Conservation (phyloP, 192 early-diverging fungal genomes). For the Rhizoclosmatium globosum region DNA sequence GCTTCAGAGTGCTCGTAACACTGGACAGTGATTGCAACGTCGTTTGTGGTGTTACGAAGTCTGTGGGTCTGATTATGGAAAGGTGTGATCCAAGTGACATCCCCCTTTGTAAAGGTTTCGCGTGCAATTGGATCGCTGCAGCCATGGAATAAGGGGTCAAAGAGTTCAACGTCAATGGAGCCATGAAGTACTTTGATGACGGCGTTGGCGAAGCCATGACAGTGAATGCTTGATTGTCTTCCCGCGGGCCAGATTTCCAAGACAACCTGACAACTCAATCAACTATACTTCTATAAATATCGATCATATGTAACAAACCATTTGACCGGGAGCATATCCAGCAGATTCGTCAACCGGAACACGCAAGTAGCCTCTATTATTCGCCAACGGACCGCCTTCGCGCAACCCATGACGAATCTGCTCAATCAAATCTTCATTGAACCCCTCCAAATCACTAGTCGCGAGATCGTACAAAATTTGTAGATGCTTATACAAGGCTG, state of each 20-base stretch:
- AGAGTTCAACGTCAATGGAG: background rate
- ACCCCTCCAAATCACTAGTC: background rate
- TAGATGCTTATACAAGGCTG: background rate
- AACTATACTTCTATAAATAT: too few species aligned
- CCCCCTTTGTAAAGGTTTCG: background rate
- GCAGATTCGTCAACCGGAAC: background rate
- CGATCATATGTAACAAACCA: too few species aligned
- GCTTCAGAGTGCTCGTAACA: background rate
- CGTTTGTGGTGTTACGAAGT: background rate
- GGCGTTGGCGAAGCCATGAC: background rate
- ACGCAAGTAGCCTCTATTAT: background rate
- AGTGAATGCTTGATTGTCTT: background rate
- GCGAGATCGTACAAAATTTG: background rate
- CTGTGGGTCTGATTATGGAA: background rate
- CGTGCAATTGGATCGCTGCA: background rate
- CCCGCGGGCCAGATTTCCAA: background rate
- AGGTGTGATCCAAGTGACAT: background rate
- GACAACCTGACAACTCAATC: background rate
- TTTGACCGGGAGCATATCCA: background rate
- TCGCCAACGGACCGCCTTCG: background rate
- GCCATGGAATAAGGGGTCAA: background rate
- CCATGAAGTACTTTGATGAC: constrained; percentile 3
- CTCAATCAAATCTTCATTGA: background rate
- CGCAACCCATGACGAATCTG: background rate
- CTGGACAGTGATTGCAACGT: background rate